phyloP scores from a whole-genome alignment of 2,329 filamentous ascomycete genomes.

The Talaromyces sp. region DNA sequence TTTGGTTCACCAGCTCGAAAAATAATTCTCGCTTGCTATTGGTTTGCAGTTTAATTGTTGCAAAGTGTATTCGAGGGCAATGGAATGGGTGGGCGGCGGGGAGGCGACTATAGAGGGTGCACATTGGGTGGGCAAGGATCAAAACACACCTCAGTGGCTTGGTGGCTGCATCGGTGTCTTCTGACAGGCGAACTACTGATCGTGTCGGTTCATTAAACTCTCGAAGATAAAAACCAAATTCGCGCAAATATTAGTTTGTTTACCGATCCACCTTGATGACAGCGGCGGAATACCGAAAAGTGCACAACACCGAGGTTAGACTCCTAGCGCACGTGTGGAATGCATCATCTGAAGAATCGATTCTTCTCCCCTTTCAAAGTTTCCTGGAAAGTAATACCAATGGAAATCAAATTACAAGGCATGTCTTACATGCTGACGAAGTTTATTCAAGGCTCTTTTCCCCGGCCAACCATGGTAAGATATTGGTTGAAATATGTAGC shows the following conservation, averaged over 20 bases:
- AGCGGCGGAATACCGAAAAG: neutral
- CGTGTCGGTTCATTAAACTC: neutral
- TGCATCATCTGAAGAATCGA: neutral
- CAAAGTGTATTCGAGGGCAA: neutral
- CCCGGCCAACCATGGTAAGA: neutral
- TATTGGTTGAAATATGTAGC: neutral
- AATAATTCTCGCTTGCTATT: neutral
- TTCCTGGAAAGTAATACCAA: neutral
- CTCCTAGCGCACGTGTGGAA: neutral
- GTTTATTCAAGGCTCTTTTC: neutral
- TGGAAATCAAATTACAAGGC: neutral
- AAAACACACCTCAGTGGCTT: constrained; percentile 13
- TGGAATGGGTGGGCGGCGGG: constrained; percentile 3
- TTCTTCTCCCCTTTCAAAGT: neutral
- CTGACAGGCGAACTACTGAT: constrained; percentile 15
- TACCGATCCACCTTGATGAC: neutral
- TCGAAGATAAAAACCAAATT: neutral
- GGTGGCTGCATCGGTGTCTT: constrained; percentile 12
- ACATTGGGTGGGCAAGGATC: neutral
- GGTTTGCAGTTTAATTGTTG: neutral
- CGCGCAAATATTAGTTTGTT: neutral
- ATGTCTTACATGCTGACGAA: neutral
- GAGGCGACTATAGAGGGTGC: neutral
- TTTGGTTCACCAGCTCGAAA: neutral
- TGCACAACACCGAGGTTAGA: neutral